Percentiles rank a stretch among this genome's conserved stretches.
Conservation (phyloP, 768 basidiomycete genomes). For the Suillus cothurnatus region DNA sequence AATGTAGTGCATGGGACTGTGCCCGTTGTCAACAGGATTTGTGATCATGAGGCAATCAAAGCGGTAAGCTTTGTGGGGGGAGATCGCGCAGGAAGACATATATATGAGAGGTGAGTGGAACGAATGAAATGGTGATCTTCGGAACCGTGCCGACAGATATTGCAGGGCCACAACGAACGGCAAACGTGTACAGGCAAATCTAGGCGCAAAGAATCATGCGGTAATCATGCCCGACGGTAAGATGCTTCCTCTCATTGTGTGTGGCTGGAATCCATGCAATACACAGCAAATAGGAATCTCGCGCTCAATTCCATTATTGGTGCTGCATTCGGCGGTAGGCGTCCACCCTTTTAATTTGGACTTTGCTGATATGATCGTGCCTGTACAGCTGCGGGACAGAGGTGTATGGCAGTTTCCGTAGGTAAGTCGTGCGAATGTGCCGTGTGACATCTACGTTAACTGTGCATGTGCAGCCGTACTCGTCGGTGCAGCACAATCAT, state of each 20-base stretch:
- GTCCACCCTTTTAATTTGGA: slow-evolving; percentile 13
- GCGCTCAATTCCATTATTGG: slow-evolving; percentile 91
- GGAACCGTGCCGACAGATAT: slow-evolving; percentile 11
- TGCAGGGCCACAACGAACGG: slow-evolving; percentile 79
- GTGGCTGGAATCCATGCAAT: slow-evolving; percentile 6
- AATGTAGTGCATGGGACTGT: slow-evolving; percentile 91
- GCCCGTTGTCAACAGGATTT: slow-evolving; percentile 90
- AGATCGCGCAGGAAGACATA: slow-evolving; percentile 90
- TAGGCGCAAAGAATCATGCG: slow-evolving; percentile 98
- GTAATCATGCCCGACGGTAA: slow-evolving; percentile 92
- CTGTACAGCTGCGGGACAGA: slow-evolving; percentile 82
- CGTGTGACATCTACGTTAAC: neutral
- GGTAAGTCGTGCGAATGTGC: slow-evolving; percentile 45
- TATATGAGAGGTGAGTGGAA: slow-evolving; percentile 72
- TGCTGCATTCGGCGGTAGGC: slow-evolving; percentile 86
- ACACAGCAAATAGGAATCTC: slow-evolving; percentile 84
- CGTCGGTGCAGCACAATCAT: slow-evolving; percentile 76
- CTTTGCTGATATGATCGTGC: slow-evolving; percentile 22
- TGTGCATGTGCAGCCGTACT: slow-evolving; percentile 54
- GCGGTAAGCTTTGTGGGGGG: slow-evolving; percentile 98
- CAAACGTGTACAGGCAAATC: slow-evolving; percentile 85
- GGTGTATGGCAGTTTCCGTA: slow-evolving; percentile 96
- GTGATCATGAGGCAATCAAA: slow-evolving; percentile 87
- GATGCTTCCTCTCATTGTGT: slow-evolving; percentile 17
- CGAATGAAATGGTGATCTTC: slow-evolving; percentile 8